Percentiles rank a stretch among this genome's conserved stretches.
Conservation (phyloP, 176 grass and related monocot genomes). For the Triticum urartu region DNA sequence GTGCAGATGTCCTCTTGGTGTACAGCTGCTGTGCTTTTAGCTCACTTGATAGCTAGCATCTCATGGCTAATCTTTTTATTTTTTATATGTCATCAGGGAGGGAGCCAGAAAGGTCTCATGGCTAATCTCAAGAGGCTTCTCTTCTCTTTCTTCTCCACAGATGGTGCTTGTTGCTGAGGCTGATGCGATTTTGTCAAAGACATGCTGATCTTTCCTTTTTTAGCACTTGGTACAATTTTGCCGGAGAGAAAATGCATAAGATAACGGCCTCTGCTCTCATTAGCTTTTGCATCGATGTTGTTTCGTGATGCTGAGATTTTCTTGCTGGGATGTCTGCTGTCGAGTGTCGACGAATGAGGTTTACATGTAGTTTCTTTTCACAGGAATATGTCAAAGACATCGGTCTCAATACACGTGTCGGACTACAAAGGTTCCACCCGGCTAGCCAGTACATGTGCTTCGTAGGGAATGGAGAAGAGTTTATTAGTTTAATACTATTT, state of each 20-base stretch:
- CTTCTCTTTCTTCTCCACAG: neutral
- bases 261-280: too few relatives aligned
- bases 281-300: neutral
- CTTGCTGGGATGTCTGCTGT: neutral
- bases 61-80: neutral
- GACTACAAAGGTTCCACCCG: too few relatives aligned
- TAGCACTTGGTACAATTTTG: neutral
- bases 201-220: too few relatives aligned
- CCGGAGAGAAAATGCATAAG: too few relatives aligned
- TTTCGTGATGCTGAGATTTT: neutral
- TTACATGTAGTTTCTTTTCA: neutral
- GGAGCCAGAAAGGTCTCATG: too few relatives aligned
- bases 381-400: too few relatives aligned
- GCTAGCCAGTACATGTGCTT: too few relatives aligned
- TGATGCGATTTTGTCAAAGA: neutral
- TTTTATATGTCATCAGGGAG: too few relatives aligned
- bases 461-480: too few relatives aligned
- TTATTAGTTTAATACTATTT: too few relatives aligned
- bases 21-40: neutral
- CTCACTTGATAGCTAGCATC: neutral
- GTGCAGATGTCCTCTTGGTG: neutral
- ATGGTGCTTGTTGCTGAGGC: neutral
- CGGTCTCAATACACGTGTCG: too few relatives aligned
- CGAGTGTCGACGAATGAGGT: neutral
- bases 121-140: neutral